A percentile compares a stretch with the other conserved stretches of the same genome.
phyloP scores from a whole-genome alignment of 2,329 filamentous ascomycete genomes.

The Aspergillus sp. region DNA sequence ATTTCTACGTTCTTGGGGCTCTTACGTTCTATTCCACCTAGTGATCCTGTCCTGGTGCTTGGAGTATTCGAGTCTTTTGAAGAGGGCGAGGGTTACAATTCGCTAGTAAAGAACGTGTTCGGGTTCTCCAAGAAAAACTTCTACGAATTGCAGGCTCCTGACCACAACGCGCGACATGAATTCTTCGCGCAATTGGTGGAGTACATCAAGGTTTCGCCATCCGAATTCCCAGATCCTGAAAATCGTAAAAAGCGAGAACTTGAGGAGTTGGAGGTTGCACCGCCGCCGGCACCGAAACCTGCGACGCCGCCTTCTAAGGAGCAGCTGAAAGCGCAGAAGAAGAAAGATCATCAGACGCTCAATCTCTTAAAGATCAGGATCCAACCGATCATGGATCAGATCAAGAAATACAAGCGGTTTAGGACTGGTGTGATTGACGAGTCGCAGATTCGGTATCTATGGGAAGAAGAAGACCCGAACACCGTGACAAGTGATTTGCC shows the following conservation, averaged over 20 bases:
- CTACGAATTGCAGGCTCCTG: conserved; percentile 60
- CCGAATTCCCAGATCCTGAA: conserved; percentile 77
- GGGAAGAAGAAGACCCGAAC: conserved; percentile 70
- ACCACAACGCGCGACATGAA: conserved; percentile 55
- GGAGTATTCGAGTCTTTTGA: conserved; percentile 68
- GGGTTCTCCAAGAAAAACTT: conserved; percentile 74
- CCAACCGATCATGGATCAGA: conserved; percentile 94
- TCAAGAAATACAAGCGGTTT: conserved; percentile 90
- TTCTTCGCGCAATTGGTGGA: conserved; percentile 70
- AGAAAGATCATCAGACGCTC: conserved; percentile 71
- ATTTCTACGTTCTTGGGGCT: conserved; percentile 78
- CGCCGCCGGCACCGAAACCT: conserved; percentile 58
- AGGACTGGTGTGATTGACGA: conserved; percentile 70
- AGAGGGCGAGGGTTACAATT: conserved; percentile 51
- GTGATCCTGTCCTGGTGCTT: conserved; percentile 79
- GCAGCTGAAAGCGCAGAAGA: conserved; percentile 70
- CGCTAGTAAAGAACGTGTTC: conserved; percentile 69
- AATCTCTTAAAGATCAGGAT: conserved; percentile 83
- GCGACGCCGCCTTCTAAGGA: conserved; percentile 60
- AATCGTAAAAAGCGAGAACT: conserved; percentile 81
- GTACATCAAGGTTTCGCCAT: conserved; percentile 70
- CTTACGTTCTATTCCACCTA: conserved; percentile 73
- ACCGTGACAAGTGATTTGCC: conserved; percentile 53
- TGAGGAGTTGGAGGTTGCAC: conserved; percentile 66
- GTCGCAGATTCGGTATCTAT: conserved; percentile 67